Evolutionary conservation across 2,329 filamentous ascomycete genomes (phyloP), one percentile per base, ranked within the genome.

Genomic region (Talaromyces sp.): DNA sequence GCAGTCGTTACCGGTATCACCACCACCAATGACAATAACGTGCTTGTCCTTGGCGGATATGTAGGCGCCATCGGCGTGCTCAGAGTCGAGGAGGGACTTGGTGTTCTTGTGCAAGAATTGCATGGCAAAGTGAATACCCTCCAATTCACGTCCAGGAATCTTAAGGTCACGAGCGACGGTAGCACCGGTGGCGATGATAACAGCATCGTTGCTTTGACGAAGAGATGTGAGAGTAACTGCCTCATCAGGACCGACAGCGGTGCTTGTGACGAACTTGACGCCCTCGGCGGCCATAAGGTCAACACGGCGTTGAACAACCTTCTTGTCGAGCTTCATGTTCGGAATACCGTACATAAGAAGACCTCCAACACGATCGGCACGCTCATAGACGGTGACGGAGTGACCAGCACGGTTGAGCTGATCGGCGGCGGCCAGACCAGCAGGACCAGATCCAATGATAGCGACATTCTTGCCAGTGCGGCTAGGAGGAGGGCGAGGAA

Each of bases 311-410:
- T 97, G 94, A 67, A 98, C 94, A 69, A 97, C 89, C 75, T 92
- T 92, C 86, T 98, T 98, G 83, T 98, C 94, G 49, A 98, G 90
- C 84, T 98, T 98, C 94, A 98, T 98, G 84, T 98, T 98, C 70
- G 94, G 94, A 71, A 98, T 98, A 71, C 94, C 94, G 76, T 98
- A 97, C 94, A 97, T 97, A 73, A 98, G 87, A 63, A 98, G 85
- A 78, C 94, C 94, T 80, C 94, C 94, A 65, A 90, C 83, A 69
- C 94, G 92, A 76, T 98, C 94, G 67, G 93, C 88, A 69, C 94
- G 92, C 85, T 98, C 94, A 74, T 95, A 97, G 19, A 98, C 87
- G 13, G 92, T 97, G 63, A 97, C 92, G 4, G 77, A 82, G 81
- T 98, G 94, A 33, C 94, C 94, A 72, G 91, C 92, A 73, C 90